Evolutionary conservation across 192 early-diverging fungal genomes (phyloP), one percentile per base, ranked within the genome.

Genomic region (Mortierella alpina): DNA sequence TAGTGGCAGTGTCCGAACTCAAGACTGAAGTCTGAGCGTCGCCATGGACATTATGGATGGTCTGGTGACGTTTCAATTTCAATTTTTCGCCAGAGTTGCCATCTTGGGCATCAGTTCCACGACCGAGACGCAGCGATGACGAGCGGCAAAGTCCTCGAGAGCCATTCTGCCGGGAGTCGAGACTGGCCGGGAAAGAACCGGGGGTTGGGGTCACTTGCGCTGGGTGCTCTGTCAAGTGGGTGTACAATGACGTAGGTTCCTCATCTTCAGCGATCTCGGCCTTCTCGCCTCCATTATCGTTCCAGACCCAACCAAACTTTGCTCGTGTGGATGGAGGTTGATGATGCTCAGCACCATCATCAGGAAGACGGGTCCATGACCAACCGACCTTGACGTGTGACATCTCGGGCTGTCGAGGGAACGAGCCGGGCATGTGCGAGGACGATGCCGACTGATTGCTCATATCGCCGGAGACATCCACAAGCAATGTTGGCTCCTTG

Each of bases 251-350:
- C 5, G 62, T n/a, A 40, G 65, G 42, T 5, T 47, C 64, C 2
- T 39, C 13, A 14, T 65, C 51, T 10, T 79, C 68, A 5, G 51
- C 51, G 12, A 53, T n/a, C 52, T 71, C 68, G 5, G 68, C 4
- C 69, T 71, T 72, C 63, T 71, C 69, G 3, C 63, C 75, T 41
- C 66, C 77, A 56, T 31, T 56, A 42, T 70, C 63, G 31, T 63
- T 80, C 77, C 77, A 80, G 0, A 80, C 77, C 77, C 77, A 80
- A 39, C 77, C 77, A 18, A 63, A 80, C 59, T 80, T 80, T 54
- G 77, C 65, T n/a, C 70, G 70, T 2, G 69, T 72, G 13, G 64
- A 68, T 5, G 77, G 66, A 11, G 77, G 63, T 31, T 72, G 70
- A 31, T 62, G 59, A 45, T 72, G 69, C 31, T 66, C 75, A 23